phyloP scores from a whole-genome alignment of 2,329 filamentous ascomycete species.

The Fusarium sp. region DNA sequence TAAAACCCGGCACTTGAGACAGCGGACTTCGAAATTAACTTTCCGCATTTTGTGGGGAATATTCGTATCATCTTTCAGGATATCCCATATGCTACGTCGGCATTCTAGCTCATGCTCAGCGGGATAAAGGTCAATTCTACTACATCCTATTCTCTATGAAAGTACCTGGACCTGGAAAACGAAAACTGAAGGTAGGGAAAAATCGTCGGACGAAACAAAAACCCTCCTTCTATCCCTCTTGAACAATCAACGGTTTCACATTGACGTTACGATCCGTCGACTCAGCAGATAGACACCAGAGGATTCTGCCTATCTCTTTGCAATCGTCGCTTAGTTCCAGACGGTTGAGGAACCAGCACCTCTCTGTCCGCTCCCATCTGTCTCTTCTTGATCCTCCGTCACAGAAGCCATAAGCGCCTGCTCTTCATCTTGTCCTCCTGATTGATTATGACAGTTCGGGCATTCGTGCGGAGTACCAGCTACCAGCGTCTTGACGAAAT shows the following conservation, averaged over 20 bases:
- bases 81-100: no score
- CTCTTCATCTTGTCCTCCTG: neutral
- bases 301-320: fast-evolving
- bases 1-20: no score
- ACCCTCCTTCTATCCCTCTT: neutral
- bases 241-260: fast-evolving
- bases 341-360: neutral
- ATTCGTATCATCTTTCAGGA: no score
- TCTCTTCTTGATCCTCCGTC: neutral
- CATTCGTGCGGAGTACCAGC: neutral
- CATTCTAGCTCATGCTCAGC: no score
- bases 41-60: no score
- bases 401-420: neutral
- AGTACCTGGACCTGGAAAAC: no score
- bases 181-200: neutral
- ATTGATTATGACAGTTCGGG: neutral
- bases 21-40: no score
- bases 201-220: neutral
- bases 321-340: neutral
- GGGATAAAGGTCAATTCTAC: no score
- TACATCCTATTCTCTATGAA: no score
- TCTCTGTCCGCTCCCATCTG: neutral
- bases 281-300: neutral
- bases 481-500: neutral
- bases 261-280: fast-evolving